phyloP scores from a whole-genome alignment of 768 basidiomycete genomes.

The Suillus paluster region DNA sequence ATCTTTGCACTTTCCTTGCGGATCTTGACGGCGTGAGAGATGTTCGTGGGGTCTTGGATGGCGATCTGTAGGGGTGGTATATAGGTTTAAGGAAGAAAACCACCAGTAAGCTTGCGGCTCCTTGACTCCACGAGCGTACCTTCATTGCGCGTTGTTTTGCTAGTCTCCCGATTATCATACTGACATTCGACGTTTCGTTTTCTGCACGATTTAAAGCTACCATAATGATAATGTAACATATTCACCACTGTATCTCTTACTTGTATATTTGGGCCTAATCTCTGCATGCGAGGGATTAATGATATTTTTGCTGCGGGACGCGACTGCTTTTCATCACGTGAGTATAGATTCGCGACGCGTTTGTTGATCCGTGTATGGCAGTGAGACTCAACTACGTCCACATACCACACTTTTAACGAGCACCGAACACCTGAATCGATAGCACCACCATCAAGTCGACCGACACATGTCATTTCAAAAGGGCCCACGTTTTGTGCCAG shows the following conservation, averaged over 20 bases:
- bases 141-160: background rate
- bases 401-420: background rate
- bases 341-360: constrained; percentile 19
- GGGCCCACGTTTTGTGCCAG: constrained; percentile 49
- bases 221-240: background rate
- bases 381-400: background rate
- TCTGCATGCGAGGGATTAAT: too few species aligned
- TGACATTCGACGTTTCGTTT: too few species aligned
- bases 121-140: background rate
- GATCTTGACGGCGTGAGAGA: constrained; percentile 68
- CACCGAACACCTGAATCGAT: background rate
- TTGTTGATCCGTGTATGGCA: constrained; percentile 25
- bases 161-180: background rate
- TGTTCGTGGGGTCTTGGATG: constrained; percentile 63
- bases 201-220: background rate
- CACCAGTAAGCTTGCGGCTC: background rate
- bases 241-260: background rate
- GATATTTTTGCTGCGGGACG: background rate
- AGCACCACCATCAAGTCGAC: background rate
- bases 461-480: constrained; percentile 47
- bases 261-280: too few species aligned
- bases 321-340: constrained; percentile 32
- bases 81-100: background rate
- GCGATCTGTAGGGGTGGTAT: background rate
- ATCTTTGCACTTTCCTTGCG: constrained; percentile 70